phyloP scores from a whole-genome alignment of 1,139 yeast genomes.

The Saccharomyces pastorianus region DNA sequence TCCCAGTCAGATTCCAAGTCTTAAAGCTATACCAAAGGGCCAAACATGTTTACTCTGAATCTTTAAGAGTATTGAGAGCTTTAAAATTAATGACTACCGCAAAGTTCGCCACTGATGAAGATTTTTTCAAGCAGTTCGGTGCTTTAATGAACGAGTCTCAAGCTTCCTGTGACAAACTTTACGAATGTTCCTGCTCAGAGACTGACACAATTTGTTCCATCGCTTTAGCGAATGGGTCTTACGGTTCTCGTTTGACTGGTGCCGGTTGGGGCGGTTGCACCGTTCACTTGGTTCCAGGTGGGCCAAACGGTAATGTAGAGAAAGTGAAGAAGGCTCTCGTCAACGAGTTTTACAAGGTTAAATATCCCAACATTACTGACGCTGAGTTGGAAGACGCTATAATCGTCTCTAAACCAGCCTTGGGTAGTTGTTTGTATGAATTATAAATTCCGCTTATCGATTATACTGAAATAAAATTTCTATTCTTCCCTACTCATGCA shows the following conservation, averaged over 20 bases:
- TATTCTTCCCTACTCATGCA: neutral
- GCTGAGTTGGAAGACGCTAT: conserved; percentile 38
- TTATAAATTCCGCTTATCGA: conserved; percentile 8
- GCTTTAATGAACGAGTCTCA: conserved; percentile 54
- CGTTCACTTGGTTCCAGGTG: conserved; percentile 50
- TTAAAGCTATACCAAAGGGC: conserved; percentile 54
- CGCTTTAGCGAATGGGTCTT: conserved; percentile 50
- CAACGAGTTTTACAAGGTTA: conserved; percentile 42
- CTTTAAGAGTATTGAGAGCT: conserved; percentile 51
- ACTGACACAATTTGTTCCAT: conserved; percentile 46
- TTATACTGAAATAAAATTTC: neutral
- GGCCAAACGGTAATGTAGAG: conserved; percentile 37
- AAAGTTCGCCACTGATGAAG: conserved; percentile 14
- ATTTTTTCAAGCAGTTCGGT: conserved; percentile 41
- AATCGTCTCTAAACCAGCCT: conserved; percentile 50
- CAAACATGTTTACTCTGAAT: conserved; percentile 57
- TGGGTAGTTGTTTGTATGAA: conserved; percentile 45
- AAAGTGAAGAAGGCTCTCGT: conserved; percentile 41
- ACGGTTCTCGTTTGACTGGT: conserved; percentile 66
- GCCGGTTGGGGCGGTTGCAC: conserved; percentile 78
- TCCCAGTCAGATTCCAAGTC: conserved; percentile 49
- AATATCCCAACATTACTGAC: conserved; percentile 42
- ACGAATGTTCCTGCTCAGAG: conserved; percentile 50
- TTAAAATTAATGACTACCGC: conserved; percentile 35
- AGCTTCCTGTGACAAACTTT: conserved; percentile 40